Evolutionary conservation across 441 rosid species (phyloP), one percentile per base, ranked within the genome.

Genomic region (Isatis lusitanica): DNA sequence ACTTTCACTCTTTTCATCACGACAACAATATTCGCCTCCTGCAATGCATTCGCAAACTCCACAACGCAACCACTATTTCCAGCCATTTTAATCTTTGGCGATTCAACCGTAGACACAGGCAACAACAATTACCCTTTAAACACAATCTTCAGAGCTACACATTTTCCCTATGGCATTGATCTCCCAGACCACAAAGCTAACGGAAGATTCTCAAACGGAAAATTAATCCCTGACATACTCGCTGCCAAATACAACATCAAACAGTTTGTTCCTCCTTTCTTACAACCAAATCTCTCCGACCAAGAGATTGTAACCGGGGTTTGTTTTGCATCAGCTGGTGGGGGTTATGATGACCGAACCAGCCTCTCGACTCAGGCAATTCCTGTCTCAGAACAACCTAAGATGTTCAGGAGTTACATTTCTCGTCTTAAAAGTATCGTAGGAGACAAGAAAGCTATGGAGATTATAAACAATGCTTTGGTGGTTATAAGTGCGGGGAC

Each of bases 121-220:
- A 87, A 87, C 62, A 89, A 86, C 83, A 77, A 87, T 65, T 76
- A 63, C 71, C 79, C 79, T 42, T 51, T 81, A n/a, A 33, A 9
- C 9, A 85, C 90, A 5, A 13, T 78, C 33, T 53, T 78, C 17
- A 86, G 35, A 63, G 91, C 84, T 21, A 74, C 77, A 48, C 78
- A 56, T 28, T 28, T 10, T 0, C 93, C 91, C 0, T 87, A 87
- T 50, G 90, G 93, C 16, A 64, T 80, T 44, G 84, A 87, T 55
- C 86, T 79, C 53, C 83, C 86, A 0, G 79, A 77, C 10, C 63
- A 46, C 8, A n/a, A 42, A 30, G 75, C 89, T 0, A 85, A 85
- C 1, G 90, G 92, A 1, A 87, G 97, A 68, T 91, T 86, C 67
- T 76, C 88, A 0, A 83, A 84, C 56, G 97, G 94, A 1, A 84